A percentile compares a stretch with the other conserved stretches of the same genome.
Conservation (phyloP, 2,329 filamentous ascomycete genomes). For the Arthroderma uncinatum region DNA sequence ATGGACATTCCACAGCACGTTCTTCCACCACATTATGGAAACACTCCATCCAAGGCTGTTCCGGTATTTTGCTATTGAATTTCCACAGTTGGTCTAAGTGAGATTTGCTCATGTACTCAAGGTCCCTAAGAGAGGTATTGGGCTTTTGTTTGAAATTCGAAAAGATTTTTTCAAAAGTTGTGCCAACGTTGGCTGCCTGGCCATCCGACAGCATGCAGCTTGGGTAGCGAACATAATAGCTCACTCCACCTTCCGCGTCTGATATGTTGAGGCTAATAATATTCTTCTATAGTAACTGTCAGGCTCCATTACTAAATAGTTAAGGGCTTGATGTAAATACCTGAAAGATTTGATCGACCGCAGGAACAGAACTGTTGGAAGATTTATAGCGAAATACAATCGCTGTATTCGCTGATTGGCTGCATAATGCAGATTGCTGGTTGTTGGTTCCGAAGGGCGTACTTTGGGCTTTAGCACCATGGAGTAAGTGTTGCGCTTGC, state of each 20-base stretch:
- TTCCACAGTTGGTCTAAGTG: constrained; percentile 8
- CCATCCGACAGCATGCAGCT: constrained; percentile 2
- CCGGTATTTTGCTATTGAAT: constrained; percentile 1
- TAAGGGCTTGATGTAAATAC: background rate
- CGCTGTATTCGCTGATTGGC: background rate
- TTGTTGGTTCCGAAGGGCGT: background rate
- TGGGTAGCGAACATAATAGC: constrained; percentile 1
- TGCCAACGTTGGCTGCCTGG: background rate
- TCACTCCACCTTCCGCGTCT: too few relatives aligned
- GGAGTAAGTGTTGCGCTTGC: background rate
- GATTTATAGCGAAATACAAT: background rate
- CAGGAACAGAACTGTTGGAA: background rate
- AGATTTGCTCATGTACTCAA: constrained; percentile 8
- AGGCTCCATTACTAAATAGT: background rate
- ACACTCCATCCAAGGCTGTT: constrained; percentile 9
- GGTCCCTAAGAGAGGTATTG: background rate
- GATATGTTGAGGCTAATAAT: background rate
- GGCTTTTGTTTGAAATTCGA: background rate
- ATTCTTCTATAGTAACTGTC: background rate
- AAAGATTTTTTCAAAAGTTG: background rate
- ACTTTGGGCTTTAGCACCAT: background rate
- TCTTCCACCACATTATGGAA: constrained; percentile 18
- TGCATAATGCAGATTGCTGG: background rate
- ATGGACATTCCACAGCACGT: constrained; percentile 10
- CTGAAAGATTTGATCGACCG: background rate